Conservation (phyloP, 2,329 filamentous ascomycete species). For the Fusarium zealandicum region DNA sequence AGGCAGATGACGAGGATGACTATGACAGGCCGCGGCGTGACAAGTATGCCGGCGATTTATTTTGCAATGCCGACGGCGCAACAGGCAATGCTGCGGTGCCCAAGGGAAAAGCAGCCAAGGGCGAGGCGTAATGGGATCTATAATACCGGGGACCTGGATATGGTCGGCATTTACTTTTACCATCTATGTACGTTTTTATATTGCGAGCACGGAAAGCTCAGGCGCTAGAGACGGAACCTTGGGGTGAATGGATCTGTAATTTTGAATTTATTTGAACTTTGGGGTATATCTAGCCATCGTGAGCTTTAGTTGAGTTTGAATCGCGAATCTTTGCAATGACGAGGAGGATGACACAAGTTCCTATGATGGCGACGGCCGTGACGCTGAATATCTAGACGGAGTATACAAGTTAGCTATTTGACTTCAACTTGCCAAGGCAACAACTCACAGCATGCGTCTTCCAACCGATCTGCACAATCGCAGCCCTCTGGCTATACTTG, state of each 20-base stretch:
- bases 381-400: conserved; percentile 63
- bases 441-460: conserved; percentile 81
- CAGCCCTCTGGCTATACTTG: conserved; percentile 78
- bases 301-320: conserved; percentile 9
- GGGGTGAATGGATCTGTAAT: conserved; percentile 12
- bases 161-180: conserved; percentile 9
- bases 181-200: conserved; percentile 19
- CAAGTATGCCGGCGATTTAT: conserved; percentile 66
- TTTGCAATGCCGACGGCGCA: conserved; percentile 57
- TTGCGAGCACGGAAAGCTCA: conserved; percentile 4
- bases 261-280: conserved; percentile 3
- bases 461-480: conserved; percentile 92
- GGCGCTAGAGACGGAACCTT: conserved; percentile 4
- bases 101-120: conserved; percentile 5
- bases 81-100: background rate
- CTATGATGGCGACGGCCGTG: conserved; percentile 69
- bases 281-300: conserved; percentile 3
- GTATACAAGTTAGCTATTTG: background rate
- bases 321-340: conserved; percentile 52
- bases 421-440: background rate
- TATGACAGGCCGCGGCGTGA: conserved; percentile 30
- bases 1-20: conserved; percentile 26
- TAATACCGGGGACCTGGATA: background rate
- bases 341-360: conserved; percentile 69
- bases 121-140: conserved; percentile 35